Evolutionary conservation across 2,329 filamentous ascomycete species (phyloP), one percentile per base, ranked within the genome.

Genomic region (Orbilia quercus): DNA sequence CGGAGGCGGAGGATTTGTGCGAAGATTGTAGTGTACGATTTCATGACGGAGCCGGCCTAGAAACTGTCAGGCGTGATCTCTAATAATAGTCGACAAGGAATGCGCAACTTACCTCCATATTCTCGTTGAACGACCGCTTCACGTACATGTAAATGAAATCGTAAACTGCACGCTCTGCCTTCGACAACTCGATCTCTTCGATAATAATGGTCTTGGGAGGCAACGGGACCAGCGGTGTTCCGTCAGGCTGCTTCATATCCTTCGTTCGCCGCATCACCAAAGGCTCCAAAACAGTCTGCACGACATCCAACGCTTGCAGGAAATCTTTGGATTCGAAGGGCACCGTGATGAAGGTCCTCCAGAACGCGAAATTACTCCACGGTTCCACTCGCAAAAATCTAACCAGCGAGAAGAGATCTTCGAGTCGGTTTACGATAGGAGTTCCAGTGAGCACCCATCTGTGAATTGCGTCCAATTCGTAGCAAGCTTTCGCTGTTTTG

Each of bases 351-450:
- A 99, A 99, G 0, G 95, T 98, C 79, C 93, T 93, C 95, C 95
- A 99, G 82, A 96, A 99, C 0, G 93, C 96, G 80, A 99, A 99
- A 80, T 98, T 98, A 78, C 90, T 95, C 95, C 95, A 99, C 0
- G 95, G 95, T 79, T 98, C 94, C 2, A 99, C 95, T 65, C 91
- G 89, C 9, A 99, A 83, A 81, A 98, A 99, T 1, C 91, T 88
- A 11, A 98, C 91, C 38, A 99, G 82, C 78, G 91, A 96, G 82
- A 97, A 98, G 12, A 99, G 83, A 80, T 98, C 95, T 80, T 98
- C 94, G 0, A 99, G 84, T 45, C 92, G 89, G 80, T 99, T 99
- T 76, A 99, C 94, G 65, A 99, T 98, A 0, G 95, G 95, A 0
- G 95, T 99, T 16, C 95, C 95, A 0, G 95, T 99, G 53, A 99